Percentiles rank a stretch among this genome's conserved stretches.
phyloP scores from a whole-genome alignment of 202 grass and related monocot genomes.

The Musa balbisiana region DNA sequence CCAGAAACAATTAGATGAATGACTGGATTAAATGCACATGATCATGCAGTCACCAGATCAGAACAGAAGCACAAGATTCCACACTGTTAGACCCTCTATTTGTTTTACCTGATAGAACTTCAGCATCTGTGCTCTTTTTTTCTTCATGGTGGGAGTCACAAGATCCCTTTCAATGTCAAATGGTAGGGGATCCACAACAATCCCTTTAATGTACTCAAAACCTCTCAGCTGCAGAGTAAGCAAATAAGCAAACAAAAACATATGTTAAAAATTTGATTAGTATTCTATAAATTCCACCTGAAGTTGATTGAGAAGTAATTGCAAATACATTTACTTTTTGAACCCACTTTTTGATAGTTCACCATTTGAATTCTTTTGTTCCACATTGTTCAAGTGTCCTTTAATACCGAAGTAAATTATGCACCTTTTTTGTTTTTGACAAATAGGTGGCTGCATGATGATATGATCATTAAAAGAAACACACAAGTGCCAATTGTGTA shows the following conservation, averaged over 20 bases:
- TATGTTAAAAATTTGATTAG: too few species aligned
- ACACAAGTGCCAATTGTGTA: too few species aligned
- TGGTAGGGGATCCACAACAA: constrained; percentile 65
- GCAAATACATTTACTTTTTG: too few species aligned
- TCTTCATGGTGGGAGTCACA: constrained; percentile 91
- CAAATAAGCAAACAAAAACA: neutral
- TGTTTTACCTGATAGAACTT: constrained; percentile 74
- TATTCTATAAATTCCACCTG: too few species aligned
- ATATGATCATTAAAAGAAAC: too few species aligned
- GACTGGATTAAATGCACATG: neutral
- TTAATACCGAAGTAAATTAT: too few species aligned
- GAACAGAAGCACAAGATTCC: neutral
- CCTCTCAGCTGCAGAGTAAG: constrained; percentile 51
- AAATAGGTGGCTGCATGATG: too few species aligned
- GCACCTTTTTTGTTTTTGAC: too few species aligned
- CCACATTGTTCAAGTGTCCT: neutral
- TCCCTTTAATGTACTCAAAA: constrained; percentile 77
- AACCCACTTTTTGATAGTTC: neutral
- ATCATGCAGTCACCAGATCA: neutral
- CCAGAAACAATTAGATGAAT: too few species aligned
- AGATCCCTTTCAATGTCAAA: constrained; percentile 93
- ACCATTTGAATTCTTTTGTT: neutral
- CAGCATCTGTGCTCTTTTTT: constrained; percentile 71
- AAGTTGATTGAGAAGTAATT: too few species aligned
- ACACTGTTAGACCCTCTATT: too few species aligned